Percentiles rank a stretch among this genome's conserved stretches.
Evolutionary conservation across 192 early-diverging fungal species (phyloP).

Genomic region (Geranomyces michiganensis): DNA sequence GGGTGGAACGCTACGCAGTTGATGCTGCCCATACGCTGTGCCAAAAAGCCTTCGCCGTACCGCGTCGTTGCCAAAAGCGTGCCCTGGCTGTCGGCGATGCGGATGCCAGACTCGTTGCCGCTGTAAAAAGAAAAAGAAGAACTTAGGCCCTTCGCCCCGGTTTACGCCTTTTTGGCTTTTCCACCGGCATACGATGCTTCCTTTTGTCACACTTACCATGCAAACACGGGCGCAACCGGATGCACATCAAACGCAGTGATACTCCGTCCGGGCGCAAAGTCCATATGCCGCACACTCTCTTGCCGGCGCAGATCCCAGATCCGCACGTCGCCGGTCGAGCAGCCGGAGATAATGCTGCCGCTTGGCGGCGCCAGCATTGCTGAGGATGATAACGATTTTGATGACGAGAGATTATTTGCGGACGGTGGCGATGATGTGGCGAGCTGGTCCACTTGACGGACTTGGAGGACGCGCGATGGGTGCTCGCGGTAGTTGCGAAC

Average conservation of each 20-base stretch:
- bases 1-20: slow-evolving; percentile 71
- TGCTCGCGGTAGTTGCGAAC: slow-evolving; percentile 66
- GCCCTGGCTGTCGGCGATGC: slow-evolving; percentile 47
- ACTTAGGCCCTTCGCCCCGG: too few relatives aligned
- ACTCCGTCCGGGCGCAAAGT: slow-evolving; percentile 8
- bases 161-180: too few relatives aligned
- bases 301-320: slow-evolving; percentile 43
- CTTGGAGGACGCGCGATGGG: slow-evolving; percentile 58
- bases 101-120: slow-evolving; percentile 43
- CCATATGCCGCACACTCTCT: slow-evolving; percentile 4
- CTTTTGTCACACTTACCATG: slow-evolving; percentile 33
- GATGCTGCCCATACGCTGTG: slow-evolving; percentile 54
- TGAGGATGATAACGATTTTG: too few relatives aligned
- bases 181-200: too few relatives aligned
- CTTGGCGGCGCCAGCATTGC: slow-evolving; percentile 31
- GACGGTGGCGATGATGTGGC: too few relatives aligned
- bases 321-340: slow-evolving; percentile 42
- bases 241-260: slow-evolving; percentile 47
- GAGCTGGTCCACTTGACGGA: slow-evolving; percentile 47
- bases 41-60: slow-evolving; percentile 57
- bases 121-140: neutral
- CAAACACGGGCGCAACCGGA: slow-evolving; percentile 43
- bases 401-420: too few relatives aligned
- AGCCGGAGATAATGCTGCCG: slow-evolving; percentile 66
- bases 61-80: slow-evolving; percentile 40